Evolutionary conservation across 1,139 yeast genomes (phyloP).

Genomic region (Hemisphaericaspora lyxosophila): DNA sequence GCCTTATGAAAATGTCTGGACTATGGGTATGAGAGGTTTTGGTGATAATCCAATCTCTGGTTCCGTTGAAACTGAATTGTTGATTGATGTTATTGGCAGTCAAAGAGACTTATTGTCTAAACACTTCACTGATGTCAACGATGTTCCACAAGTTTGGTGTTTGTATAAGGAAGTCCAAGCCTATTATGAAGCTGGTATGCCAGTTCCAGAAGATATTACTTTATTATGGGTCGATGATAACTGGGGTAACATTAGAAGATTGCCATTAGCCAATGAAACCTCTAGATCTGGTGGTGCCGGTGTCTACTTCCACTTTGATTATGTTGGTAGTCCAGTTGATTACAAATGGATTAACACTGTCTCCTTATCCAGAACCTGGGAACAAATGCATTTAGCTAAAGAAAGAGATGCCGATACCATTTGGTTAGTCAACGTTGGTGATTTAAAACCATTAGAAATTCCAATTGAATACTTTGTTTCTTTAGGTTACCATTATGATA

Average conservation of each 20-base stretch:
- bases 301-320: slow-evolving; percentile 19
- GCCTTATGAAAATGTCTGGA: slow-evolving; percentile 19
- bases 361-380: slow-evolving; percentile 16
- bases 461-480: slow-evolving; percentile 17
- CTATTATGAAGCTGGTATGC: slow-evolving; percentile 18
- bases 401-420: slow-evolving; percentile 14
- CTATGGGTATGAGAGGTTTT: slow-evolving; percentile 20
- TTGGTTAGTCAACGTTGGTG: slow-evolving; percentile 20
- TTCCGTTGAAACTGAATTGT: slow-evolving; percentile 14
- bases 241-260: slow-evolving; percentile 20
- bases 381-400: slow-evolving; percentile 16
- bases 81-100: slow-evolving; percentile 15
- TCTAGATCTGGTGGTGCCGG: slow-evolving; percentile 20
- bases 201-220: slow-evolving; percentile 20
- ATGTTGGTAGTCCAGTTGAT: slow-evolving; percentile 19
- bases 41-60: slow-evolving; percentile 19
- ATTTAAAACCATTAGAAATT: slow-evolving; percentile 16
- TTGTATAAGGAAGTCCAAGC: slow-evolving; percentile 20
- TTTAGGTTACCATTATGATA: slow-evolving; percentile 16
- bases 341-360: slow-evolving; percentile 19
- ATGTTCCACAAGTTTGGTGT: slow-evolving; percentile 20
- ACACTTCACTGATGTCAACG: slow-evolving; percentile 13
- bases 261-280: slow-evolving; percentile 17
- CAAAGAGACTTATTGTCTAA: slow-evolving; percentile 16
- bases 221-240: slow-evolving; percentile 21